phyloP scores from a whole-genome alignment of 805 yeast genomes.

The Starmerella bacillaris region DNA sequence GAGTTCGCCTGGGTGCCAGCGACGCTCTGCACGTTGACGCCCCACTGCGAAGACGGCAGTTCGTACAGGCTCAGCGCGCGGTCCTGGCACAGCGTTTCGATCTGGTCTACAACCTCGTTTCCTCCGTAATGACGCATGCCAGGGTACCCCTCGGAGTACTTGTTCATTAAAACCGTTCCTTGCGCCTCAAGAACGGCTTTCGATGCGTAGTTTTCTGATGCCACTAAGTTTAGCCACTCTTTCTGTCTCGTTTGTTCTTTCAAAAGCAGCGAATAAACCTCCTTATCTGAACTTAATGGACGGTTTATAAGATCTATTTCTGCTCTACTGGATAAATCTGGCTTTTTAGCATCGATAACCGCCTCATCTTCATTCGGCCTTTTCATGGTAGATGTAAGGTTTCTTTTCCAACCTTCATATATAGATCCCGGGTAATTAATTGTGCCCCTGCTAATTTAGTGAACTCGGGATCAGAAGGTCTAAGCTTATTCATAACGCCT shows the following conservation, averaged over 20 bases:
- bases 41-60: slow-evolving; percentile 72
- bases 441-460: too few relatives aligned
- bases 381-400: not conserved
- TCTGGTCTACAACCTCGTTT: slow-evolving; percentile 85
- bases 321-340: not conserved
- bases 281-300: slow-evolving; percentile 21
- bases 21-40: slow-evolving; percentile 89
- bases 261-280: slow-evolving; percentile 24
- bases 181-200: slow-evolving; percentile 87
- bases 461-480: too few relatives aligned
- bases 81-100: slow-evolving; percentile 78
- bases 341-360: not conserved
- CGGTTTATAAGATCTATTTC: slow-evolving; percentile 3
- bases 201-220: slow-evolving; percentile 93
- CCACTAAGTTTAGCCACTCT: slow-evolving; percentile 81
- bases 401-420: too few relatives aligned
- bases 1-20: slow-evolving; percentile 96
- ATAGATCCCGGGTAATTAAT: too few relatives aligned
- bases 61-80: slow-evolving; percentile 83
- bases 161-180: slow-evolving; percentile 94
- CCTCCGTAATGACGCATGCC: slow-evolving; percentile 99
- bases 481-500: too few relatives aligned
- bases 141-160: slow-evolving; percentile 97
- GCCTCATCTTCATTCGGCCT: not conserved
- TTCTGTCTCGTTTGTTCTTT: slow-evolving; percentile 79